Evolutionary conservation across 768 basidiomycete species (phyloP).

Genomic region (Cyathus striatus): DNA sequence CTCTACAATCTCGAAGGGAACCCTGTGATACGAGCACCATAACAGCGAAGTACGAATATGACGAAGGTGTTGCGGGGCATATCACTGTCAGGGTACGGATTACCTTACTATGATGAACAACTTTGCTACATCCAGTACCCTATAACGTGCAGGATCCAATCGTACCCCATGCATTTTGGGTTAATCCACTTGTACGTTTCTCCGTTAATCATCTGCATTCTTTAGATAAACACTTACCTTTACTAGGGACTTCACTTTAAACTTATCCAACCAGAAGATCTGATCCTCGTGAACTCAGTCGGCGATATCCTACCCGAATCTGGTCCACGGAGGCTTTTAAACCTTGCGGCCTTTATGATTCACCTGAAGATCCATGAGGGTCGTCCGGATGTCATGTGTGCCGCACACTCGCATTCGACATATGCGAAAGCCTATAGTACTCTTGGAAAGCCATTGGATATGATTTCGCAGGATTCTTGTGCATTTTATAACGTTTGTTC

Average conservation of each 20-base stretch:
- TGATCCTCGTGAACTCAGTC: constrained; percentile 44
- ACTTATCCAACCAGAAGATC: constrained; percentile 35
- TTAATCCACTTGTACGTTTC: constrained; percentile 37
- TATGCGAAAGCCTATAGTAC: constrained; percentile 46
- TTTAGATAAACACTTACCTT: not conserved
- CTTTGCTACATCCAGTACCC: not conserved
- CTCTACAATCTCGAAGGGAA: too few relatives aligned
- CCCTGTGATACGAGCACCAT: too few relatives aligned
- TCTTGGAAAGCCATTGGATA: constrained; percentile 35
- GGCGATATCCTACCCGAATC: constrained; percentile 12
- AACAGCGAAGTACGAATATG: constrained; percentile 31
- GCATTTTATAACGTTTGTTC: constrained; percentile 31
- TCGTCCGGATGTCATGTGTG: constrained; percentile 43
- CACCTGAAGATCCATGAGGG: constrained; percentile 40
- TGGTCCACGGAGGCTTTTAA: constrained; percentile 21
- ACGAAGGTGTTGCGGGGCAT: constrained; percentile 45
- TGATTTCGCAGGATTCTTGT: constrained; percentile 39
- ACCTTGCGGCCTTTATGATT: constrained; percentile 28
- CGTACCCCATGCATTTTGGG: constrained; percentile 39
- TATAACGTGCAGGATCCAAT: constrained; percentile 27
- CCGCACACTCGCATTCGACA: constrained; percentile 43
- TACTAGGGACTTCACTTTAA: constrained; percentile 38
- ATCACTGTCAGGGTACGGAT: constrained; percentile 38
- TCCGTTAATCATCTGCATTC: not conserved
- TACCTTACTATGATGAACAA: not conserved